Evolutionary conservation across 164 flowering plant genomes (phyloP).

Genomic region (Annona cherimola): DNA sequence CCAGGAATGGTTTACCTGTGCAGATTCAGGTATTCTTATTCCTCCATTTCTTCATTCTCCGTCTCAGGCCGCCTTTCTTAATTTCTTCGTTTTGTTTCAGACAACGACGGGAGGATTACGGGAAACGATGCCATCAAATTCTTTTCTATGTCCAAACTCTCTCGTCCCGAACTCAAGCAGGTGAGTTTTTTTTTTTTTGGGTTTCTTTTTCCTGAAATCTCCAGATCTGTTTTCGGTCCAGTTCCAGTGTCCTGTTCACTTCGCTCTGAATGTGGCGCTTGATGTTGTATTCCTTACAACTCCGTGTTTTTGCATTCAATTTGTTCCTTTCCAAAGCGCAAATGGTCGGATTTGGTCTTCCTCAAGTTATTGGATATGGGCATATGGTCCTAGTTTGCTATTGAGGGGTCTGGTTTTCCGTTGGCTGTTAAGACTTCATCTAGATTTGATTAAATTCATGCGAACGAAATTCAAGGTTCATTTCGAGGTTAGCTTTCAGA

Average conservation of each 20-base stretch:
- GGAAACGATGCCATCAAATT: slow-evolving; percentile 84
- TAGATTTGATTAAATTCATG: too few species aligned
- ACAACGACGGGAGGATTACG: slow-evolving; percentile 82
- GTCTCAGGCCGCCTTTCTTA: neutral
- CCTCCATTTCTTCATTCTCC: neutral
- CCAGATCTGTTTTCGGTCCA: neutral
- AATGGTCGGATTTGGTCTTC: too few species aligned
- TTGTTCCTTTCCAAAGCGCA: too few species aligned
- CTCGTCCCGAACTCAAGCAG: slow-evolving; percentile 87
- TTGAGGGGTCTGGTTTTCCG: too few species aligned
- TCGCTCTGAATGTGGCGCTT: too few species aligned
- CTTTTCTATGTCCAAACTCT: slow-evolving; percentile 70
- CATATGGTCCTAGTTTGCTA: too few species aligned
- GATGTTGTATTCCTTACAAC: too few species aligned
- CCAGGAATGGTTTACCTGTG: slow-evolving; percentile 71
- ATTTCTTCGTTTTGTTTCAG: slow-evolving; percentile 25
- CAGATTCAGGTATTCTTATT: slow-evolving; percentile 73
- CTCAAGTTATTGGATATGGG: too few species aligned
- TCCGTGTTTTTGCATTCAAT: neutral
- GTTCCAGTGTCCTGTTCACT: too few species aligned
- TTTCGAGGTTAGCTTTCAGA: too few species aligned
- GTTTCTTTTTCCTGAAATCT: neutral
- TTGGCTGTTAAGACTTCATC: too few species aligned
- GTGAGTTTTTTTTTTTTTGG: slow-evolving; percentile 22
- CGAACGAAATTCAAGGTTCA: too few species aligned